Percentiles rank a stretch among this genome's conserved stretches.
phyloP scores from a whole-genome alignment of 1,139 yeast genomes.

The Zygosaccharomyces sapae region DNA sequence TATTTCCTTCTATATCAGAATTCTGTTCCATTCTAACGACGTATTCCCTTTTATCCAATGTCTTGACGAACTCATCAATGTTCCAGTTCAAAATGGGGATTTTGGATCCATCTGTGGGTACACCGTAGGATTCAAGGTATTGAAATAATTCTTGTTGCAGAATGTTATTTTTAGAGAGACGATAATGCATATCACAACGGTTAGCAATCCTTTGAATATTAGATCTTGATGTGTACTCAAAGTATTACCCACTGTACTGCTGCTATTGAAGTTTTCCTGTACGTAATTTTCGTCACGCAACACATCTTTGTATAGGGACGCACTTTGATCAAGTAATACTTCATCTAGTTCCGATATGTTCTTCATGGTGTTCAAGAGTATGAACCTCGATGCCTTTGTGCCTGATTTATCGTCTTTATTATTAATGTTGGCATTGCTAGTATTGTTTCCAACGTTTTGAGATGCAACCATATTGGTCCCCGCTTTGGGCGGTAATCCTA shows the following conservation, averaged over 20 bases:
- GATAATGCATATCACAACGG: constrained; percentile 23
- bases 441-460: neutral
- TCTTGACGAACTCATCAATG: constrained; percentile 25
- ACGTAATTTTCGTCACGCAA: constrained; percentile 22
- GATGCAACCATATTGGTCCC: constrained; percentile 1
- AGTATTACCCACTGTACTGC: constrained; percentile 13
- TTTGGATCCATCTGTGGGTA: constrained; percentile 28
- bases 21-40: constrained; percentile 22
- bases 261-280: constrained; percentile 19
- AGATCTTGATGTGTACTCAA: constrained; percentile 22
- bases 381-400: constrained; percentile 23
- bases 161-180: constrained; percentile 31
- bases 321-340: constrained; percentile 18
- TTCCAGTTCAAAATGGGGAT: constrained; percentile 27
- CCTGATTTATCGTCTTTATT: constrained; percentile 9
- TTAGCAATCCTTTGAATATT: constrained; percentile 26
- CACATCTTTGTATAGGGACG: constrained; percentile 15
- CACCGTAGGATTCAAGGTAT: constrained; percentile 26
- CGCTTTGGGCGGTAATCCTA: constrained; percentile 20
- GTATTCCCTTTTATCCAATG: constrained; percentile 27
- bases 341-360: constrained; percentile 17
- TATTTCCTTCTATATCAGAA: constrained; percentile 24
- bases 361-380: constrained; percentile 22
- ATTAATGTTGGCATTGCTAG: neutral
- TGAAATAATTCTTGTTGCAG: constrained; percentile 27